Conservation (phyloP, 805 yeast genomes). For the Starmerella ratchasimensis region DNA sequence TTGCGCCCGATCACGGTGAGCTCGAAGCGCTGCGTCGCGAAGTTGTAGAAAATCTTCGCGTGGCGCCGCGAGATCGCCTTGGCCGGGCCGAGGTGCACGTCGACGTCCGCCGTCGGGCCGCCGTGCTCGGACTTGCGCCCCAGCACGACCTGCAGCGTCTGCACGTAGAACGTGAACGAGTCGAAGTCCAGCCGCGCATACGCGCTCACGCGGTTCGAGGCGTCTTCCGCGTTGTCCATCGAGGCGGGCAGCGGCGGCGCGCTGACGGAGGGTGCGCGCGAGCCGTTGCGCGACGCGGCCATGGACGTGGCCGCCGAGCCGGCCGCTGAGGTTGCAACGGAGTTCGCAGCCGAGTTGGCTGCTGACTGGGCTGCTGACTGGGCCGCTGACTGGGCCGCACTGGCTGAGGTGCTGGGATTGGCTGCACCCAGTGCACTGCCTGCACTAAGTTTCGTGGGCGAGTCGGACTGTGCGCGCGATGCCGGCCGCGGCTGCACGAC, state of each 20-base stretch:
- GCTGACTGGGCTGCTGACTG: background rate
- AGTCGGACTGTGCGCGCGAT: no score
- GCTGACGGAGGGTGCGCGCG: background rate
- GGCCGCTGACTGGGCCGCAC: no score
- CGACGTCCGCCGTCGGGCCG: constrained; percentile 40
- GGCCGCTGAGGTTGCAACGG: background rate
- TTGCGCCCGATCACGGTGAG: constrained; percentile 82
- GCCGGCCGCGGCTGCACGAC: no score
- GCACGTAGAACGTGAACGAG: constrained; percentile 86
- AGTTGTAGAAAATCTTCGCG: constrained; percentile 91
- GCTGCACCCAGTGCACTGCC: background rate
- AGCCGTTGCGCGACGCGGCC: background rate
- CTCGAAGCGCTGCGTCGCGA: constrained; percentile 91
- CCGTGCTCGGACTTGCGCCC: constrained; percentile 81
- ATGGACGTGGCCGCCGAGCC: constrained; percentile 1
- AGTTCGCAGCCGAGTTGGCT: background rate
- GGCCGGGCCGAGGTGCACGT: constrained; percentile 81
- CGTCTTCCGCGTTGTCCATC: constrained; percentile 10
- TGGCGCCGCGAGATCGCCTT: constrained; percentile 90
- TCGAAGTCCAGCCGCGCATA: constrained; percentile 65
- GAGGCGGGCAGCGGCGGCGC: constrained; percentile 8
- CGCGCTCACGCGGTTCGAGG: constrained; percentile 28
- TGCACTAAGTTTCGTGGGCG: no score
- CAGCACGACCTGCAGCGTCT: constrained; percentile 81
- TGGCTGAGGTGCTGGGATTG: background rate